Evolutionary conservation across 805 yeast species (phyloP).

Genomic region (Schwanniomyces vanrijiae): DNA sequence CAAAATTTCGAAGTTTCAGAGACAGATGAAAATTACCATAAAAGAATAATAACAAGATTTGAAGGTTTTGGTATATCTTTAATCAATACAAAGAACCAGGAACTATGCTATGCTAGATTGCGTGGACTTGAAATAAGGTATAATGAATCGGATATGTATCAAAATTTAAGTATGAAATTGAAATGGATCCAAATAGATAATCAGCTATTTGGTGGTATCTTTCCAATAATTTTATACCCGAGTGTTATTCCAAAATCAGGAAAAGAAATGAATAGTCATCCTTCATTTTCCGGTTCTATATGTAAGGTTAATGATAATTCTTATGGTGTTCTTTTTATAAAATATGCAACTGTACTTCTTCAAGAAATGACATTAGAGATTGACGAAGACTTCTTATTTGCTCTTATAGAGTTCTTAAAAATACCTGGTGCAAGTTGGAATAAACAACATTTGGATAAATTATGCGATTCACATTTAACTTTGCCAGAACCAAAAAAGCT

Average conservation of each 20-base stretch:
- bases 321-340: conserved; percentile 87
- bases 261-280: conserved; percentile 83
- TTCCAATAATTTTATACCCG: conserved; percentile 87
- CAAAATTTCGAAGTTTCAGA: conserved; percentile 58
- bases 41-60: conserved; percentile 59
- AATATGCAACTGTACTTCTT: conserved; percentile 83
- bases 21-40: conserved; percentile 52
- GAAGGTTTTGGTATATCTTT: conserved; percentile 89
- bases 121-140: conserved; percentile 79
- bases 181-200: conserved; percentile 97
- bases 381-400: conserved; percentile 89
- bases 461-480: conserved; percentile 63
- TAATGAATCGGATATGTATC: conserved; percentile 81
- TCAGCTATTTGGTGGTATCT: conserved; percentile 83
- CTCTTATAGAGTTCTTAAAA: conserved; percentile 75
- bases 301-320: conserved; percentile 84
- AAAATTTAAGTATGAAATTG: conserved; percentile 73
- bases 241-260: conserved; percentile 83
- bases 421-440: conserved; percentile 84
- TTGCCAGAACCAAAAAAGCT: conserved; percentile 69
- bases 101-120: conserved; percentile 78
- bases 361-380: conserved; percentile 92
- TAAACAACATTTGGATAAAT: conserved; percentile 36
- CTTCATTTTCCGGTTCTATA: conserved; percentile 83
- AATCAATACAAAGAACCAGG: conserved; percentile 68